Conservation (phyloP, 1,139 yeast genomes). For the Candida buenavistaensis region DNA sequence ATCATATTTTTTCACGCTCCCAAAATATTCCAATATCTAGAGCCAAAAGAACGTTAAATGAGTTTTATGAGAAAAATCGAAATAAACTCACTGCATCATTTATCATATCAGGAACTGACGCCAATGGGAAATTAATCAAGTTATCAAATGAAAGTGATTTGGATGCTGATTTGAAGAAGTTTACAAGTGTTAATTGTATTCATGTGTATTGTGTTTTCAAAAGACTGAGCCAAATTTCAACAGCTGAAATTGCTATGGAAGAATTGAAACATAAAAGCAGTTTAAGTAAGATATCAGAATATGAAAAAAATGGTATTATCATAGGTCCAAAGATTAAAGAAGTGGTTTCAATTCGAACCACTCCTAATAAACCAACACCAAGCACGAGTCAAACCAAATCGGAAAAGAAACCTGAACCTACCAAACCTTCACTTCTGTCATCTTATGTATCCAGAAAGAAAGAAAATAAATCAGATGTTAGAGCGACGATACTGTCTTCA, state of each 20-base stretch:
- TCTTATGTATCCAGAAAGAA: constrained; percentile 30
- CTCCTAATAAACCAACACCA: constrained; percentile 3
- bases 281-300: constrained; percentile 19
- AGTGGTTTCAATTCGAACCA: constrained; percentile 1
- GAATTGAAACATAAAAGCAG: constrained; percentile 26
- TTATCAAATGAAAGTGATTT: constrained; percentile 20
- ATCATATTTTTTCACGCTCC: constrained; percentile 28
- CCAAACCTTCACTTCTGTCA: constrained; percentile 23
- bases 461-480: constrained; percentile 6
- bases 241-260: constrained; percentile 29
- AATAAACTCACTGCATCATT: constrained; percentile 34
- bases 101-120: constrained; percentile 28
- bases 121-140: constrained; percentile 18
- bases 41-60: constrained; percentile 32
- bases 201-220: constrained; percentile 33
- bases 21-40: constrained; percentile 27
- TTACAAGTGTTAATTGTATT: constrained; percentile 25
- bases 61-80: constrained; percentile 33
- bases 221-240: constrained; percentile 18
- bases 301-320: constrained; percentile 33
- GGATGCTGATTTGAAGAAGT: constrained; percentile 18
- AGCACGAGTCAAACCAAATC: constrained; percentile 1
- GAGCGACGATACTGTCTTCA: constrained; percentile 15
- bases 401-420: constrained; percentile 4
- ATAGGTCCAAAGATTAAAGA: constrained; percentile 30